Percentiles rank a stretch among this genome's conserved stretches.
These are phyloP conservation scores for Quercus cerris DNA, from an alignment of 306 rosid species.

Conservation along the genomic window DNA sequence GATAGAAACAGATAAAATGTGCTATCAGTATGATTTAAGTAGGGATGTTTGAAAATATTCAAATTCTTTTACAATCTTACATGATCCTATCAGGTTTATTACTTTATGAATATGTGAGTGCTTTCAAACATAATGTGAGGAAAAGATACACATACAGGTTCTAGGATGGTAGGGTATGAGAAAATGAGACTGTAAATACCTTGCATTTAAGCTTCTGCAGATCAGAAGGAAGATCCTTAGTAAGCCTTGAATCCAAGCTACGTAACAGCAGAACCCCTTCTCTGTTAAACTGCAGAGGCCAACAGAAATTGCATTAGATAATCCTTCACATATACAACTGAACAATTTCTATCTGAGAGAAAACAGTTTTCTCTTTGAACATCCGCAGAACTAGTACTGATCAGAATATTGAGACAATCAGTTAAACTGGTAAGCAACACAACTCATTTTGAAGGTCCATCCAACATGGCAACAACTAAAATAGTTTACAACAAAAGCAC, in stretches of 20 bases:
- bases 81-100: background rate
- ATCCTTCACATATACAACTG: background rate
- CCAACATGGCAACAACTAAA: too few species aligned
- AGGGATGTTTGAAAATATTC: background rate
- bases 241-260: constrained; percentile 83
- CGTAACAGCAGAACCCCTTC: constrained; percentile 93
- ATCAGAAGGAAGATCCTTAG: constrained; percentile 96
- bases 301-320: constrained; percentile 3
- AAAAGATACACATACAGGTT: background rate
- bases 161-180: background rate
- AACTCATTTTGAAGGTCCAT: too few species aligned
- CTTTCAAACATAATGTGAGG: background rate
- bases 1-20: background rate
- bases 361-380: too few species aligned
- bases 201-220: constrained; percentile 98
- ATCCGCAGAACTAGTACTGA: too few species aligned
- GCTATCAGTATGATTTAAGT: background rate
- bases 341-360: background rate
- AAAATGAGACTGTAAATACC: constrained; percentile 41
- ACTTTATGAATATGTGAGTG: background rate
- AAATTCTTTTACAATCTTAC: background rate
- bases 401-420: too few species aligned
- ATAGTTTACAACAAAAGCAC: too few species aligned
- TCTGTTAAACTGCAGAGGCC: constrained; percentile 66
- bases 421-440: too few species aligned